These are phyloP conservation scores for Curvularia eragrostidis DNA, from an alignment of 2,329 filamentous ascomycete genomes.

Conservation along the genomic window DNA sequence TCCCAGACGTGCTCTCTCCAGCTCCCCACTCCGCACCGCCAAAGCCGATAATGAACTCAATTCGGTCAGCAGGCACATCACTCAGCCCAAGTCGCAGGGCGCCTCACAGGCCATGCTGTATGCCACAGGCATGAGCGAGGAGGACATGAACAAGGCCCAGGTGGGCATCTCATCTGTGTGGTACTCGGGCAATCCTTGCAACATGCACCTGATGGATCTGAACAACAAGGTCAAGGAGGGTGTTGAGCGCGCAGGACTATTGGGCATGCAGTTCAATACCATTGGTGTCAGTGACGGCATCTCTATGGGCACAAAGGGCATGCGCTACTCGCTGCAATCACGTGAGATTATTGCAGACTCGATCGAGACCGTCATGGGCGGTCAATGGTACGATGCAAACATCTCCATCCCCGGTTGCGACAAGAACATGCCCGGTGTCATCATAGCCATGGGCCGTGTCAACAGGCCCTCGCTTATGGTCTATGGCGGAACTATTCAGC, in stretches of 20 bases:
- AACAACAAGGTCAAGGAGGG: constrained; percentile 78
- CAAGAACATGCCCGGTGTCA: constrained; percentile 88
- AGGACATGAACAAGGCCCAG: constrained; percentile 94
- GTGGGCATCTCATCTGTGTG: constrained; percentile 97
- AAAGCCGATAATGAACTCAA: constrained; percentile 61
- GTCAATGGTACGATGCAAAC: constrained; percentile 98
- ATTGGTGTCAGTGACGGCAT: constrained; percentile 97
- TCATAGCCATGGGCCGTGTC: constrained; percentile 86
- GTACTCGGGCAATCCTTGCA: constrained; percentile 98
- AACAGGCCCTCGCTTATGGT: constrained; percentile 97
- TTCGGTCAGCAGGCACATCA: constrained; percentile 82
- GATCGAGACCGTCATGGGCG: constrained; percentile 98
- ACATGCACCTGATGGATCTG: constrained; percentile 96
- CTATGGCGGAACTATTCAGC: constrained; percentile 92
- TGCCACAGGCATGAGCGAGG: constrained; percentile 84
- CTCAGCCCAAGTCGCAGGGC: constrained; percentile 96
- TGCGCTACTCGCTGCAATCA: constrained; percentile 94
- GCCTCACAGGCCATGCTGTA: constrained; percentile 99
- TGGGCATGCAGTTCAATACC: constrained; percentile 98
- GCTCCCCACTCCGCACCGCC: constrained; percentile 38
- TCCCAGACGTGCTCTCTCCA: constrained; percentile 45
- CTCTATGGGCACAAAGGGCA: constrained; percentile 96
- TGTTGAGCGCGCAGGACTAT: constrained; percentile 76
- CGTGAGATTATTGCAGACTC: constrained; percentile 97
- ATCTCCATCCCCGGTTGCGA: constrained; percentile 97